Evolutionary conservation across 2,329 filamentous ascomycete genomes (phyloP).

Genomic region (Trichoderma pleuroti): DNA sequence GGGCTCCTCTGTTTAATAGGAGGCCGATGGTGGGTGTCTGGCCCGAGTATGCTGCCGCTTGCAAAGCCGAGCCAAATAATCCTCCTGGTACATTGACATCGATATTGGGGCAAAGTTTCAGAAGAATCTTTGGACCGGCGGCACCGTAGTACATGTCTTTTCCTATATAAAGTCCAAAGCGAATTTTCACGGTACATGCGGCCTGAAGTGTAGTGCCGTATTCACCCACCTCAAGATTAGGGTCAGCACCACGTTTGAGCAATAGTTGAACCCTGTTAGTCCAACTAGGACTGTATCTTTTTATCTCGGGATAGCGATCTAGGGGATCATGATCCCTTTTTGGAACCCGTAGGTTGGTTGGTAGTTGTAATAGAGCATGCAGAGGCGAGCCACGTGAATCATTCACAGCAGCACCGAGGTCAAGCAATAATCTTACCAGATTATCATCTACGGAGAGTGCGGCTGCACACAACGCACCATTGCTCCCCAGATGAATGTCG

Average conservation of each 20-base stretch:
- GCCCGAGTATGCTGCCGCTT: conserved; percentile 19
- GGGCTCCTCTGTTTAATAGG: conserved; percentile 19
- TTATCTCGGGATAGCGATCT: too few species aligned
- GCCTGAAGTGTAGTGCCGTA: not conserved
- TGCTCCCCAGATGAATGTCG: not conserved
- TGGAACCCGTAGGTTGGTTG: too few species aligned
- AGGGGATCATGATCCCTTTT: too few species aligned
- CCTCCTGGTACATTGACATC: conserved; percentile 19
- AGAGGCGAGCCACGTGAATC: not conserved
- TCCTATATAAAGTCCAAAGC: too few species aligned
- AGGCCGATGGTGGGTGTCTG: not conserved
- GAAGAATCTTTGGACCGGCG: not conserved
- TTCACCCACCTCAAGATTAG: not conserved
- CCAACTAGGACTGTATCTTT: not conserved
- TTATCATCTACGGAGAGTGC: not conserved
- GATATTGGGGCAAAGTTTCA: conserved; percentile 1
- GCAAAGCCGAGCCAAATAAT: conserved; percentile 20
- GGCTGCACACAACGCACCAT: not conserved
- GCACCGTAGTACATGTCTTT: not conserved
- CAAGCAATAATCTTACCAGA: not conserved
- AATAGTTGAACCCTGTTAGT: not conserved
- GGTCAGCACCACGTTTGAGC: not conserved
- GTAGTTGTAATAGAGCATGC: not conserved
- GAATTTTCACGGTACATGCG: not conserved
- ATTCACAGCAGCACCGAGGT: not conserved